Evolutionary conservation across 1,284 basidiomycete genomes (phyloP).

Genomic region (Sporisorium sorghi): DNA sequence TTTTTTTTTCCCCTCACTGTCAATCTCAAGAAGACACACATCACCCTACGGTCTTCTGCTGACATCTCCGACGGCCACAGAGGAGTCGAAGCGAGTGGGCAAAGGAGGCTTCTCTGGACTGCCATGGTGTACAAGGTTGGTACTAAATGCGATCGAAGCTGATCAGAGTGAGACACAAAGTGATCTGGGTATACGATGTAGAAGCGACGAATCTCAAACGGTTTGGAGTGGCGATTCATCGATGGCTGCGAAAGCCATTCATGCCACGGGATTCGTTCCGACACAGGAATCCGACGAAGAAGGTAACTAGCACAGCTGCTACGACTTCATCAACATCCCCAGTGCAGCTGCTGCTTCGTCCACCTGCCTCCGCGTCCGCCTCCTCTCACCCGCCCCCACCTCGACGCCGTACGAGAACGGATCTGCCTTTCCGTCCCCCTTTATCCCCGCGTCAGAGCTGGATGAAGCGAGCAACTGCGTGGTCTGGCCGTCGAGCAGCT

Average conservation of each 20-base stretch:
- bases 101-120: too few relatives aligned
- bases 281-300: too few relatives aligned
- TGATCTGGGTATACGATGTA: neutral
- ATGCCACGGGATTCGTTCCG: neutral
- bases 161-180: neutral
- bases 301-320: too few relatives aligned
- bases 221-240: neutral
- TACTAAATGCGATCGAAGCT: neutral
- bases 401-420: conserved; percentile 28
- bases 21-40: too few relatives aligned
- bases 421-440: conserved; percentile 4
- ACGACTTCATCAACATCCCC: conserved; percentile 37
- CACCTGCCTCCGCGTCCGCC: conserved; percentile 26
- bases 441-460: neutral
- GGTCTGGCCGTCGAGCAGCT: conserved; percentile 26
- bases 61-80: neutral
- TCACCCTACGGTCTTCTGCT: neutral
- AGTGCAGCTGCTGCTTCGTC: conserved; percentile 32
- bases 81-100: too few relatives aligned
- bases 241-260: neutral
- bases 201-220: neutral
- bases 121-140: neutral
- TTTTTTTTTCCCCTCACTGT: too few relatives aligned
- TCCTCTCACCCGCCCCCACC: conserved; percentile 15
- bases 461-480: conserved; percentile 10